These are phyloP conservation scores for Extremus antarcticus DNA, from an alignment of 495 filamentous ascomycete species.

Conservation along the genomic window DNA sequence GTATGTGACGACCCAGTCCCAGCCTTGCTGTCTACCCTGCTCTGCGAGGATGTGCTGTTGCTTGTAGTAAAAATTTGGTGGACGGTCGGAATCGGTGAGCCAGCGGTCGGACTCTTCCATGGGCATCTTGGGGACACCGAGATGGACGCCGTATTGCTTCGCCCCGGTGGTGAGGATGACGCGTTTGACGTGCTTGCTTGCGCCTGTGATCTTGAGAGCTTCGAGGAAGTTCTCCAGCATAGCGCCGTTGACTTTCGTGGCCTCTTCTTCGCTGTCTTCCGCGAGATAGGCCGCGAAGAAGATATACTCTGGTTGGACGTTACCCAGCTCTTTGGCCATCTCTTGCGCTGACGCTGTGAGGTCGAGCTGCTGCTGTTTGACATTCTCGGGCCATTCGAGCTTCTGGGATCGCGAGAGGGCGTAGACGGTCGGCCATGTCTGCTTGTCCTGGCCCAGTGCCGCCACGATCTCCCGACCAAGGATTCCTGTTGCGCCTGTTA, in stretches of 20 bases:
- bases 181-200: conserved; percentile 34
- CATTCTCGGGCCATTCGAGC: conserved; percentile 19
- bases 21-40: conserved; percentile 4
- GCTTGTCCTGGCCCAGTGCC: conserved; percentile 12
- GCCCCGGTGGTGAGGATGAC: conserved; percentile 40
- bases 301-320: conserved; percentile 18
- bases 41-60: conserved; percentile 20
- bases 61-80: conserved; percentile 26
- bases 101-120: conserved; percentile 38
- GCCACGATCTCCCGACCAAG: conserved; percentile 21
- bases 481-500: conserved; percentile 25
- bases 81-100: conserved; percentile 23
- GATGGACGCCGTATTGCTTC: conserved; percentile 49
- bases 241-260: conserved; percentile 32
- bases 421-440: conserved; percentile 22
- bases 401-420: conserved; percentile 24
- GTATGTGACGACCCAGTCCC: conserved; percentile 39
- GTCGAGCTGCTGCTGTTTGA: conserved; percentile 22
- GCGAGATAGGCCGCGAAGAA: conserved; percentile 25
- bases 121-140: conserved; percentile 37
- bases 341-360: conserved; percentile 18
- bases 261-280: conserved; percentile 36
- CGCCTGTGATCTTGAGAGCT: conserved; percentile 37
- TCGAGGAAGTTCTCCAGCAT: conserved; percentile 43
- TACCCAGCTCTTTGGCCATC: conserved; percentile 19